Evolutionary conservation across 164 flowering plant genomes (phyloP).

Genomic region (Taxillus chinensis): DNA sequence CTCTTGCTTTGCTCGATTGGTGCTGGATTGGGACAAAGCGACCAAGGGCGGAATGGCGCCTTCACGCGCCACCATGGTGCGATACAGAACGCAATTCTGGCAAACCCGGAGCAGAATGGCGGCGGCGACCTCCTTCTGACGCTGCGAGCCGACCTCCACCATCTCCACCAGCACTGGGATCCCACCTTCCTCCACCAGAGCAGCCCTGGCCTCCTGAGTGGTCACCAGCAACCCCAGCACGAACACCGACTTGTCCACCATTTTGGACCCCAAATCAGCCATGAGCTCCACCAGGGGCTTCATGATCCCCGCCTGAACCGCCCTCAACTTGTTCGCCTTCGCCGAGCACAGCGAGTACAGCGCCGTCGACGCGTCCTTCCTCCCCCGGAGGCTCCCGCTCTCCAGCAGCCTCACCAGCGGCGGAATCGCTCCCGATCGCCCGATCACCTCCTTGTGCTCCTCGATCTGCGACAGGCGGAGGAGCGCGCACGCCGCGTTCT

Average conservation of each 20-base stretch:
- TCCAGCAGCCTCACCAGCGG: conserved; percentile 53
- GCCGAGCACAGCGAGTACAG: conserved; percentile 59
- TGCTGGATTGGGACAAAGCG: conserved; percentile 71
- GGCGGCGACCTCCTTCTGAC: conserved; percentile 76
- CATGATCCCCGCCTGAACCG: conserved; percentile 63
- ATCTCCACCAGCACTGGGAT: conserved; percentile 87
- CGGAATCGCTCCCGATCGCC: conserved; percentile 83
- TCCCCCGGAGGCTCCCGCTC: conserved; percentile 56
- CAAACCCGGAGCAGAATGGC: conserved; percentile 58
- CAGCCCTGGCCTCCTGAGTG: conserved; percentile 39
- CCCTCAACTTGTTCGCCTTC: conserved; percentile 65
- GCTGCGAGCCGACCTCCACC: conserved; percentile 64
- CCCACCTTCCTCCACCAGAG: conserved; percentile 78
- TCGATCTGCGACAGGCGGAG: conserved; percentile 63
- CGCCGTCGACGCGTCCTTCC: conserved; percentile 81
- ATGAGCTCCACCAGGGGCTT: conserved; percentile 68
- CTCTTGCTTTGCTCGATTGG: conserved; percentile 71
- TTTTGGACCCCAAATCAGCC: conserved; percentile 72
- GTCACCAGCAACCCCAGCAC: conserved; percentile 44
- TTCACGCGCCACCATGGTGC: conserved; percentile 81
- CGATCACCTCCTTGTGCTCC: conserved; percentile 54
- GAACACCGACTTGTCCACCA: conserved; percentile 87
- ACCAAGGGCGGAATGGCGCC: conserved; percentile 86
- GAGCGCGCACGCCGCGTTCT: conserved; percentile 89
- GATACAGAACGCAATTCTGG: conserved; percentile 34